Percentiles rank a stretch among this genome's conserved stretches.
These are phyloP conservation scores for Periconia sp. DNA, from an alignment of 2,329 filamentous ascomycete species.

Conservation along the genomic window DNA sequence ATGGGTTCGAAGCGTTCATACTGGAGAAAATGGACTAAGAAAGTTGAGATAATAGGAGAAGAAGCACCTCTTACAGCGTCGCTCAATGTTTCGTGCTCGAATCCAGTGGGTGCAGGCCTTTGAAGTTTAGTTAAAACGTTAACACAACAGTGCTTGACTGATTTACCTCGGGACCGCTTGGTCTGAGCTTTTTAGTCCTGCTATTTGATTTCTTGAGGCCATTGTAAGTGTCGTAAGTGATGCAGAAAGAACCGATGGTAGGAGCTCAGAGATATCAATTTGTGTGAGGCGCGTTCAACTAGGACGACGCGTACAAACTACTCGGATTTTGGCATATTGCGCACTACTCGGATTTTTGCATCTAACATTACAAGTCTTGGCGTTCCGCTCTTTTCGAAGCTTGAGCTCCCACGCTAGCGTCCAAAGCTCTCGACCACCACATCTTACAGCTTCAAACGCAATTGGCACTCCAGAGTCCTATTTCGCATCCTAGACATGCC, in stretches of 20 bases:
- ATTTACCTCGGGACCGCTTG: slow-evolving; percentile 26
- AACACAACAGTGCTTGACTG: neutral
- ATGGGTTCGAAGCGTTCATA: slow-evolving; percentile 2
- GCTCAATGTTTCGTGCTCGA: slow-evolving; percentile 26
- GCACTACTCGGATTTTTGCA: too few relatives aligned
- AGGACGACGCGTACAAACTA: too few relatives aligned
- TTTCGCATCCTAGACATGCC: slow-evolving; percentile 10
- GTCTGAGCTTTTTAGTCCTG: slow-evolving; percentile 22
- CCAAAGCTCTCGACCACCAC: slow-evolving; percentile 1
- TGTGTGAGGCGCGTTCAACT: too few relatives aligned
- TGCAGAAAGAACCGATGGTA: neutral
- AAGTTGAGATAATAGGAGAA: slow-evolving; percentile 4
- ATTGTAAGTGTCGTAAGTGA: slow-evolving; percentile 4
- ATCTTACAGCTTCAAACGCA: slow-evolving; percentile 4
- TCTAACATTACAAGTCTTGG: slow-evolving; percentile 11
- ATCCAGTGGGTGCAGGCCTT: slow-evolving; percentile 39
- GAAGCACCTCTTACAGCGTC: slow-evolving; percentile 48
- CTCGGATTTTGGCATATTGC: too few relatives aligned
- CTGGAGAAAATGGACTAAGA: neutral
- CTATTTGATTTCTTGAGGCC: slow-evolving; percentile 22
- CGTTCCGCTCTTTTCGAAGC: slow-evolving; percentile 8
- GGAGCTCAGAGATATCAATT: neutral
- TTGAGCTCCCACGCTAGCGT: neutral
- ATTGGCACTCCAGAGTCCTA: neutral
- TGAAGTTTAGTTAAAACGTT: neutral